A percentile compares a stretch with the other conserved stretches of the same genome.
Evolutionary conservation across 768 basidiomycete genomes (phyloP).

Genomic region (Holtermannia corniformis): DNA sequence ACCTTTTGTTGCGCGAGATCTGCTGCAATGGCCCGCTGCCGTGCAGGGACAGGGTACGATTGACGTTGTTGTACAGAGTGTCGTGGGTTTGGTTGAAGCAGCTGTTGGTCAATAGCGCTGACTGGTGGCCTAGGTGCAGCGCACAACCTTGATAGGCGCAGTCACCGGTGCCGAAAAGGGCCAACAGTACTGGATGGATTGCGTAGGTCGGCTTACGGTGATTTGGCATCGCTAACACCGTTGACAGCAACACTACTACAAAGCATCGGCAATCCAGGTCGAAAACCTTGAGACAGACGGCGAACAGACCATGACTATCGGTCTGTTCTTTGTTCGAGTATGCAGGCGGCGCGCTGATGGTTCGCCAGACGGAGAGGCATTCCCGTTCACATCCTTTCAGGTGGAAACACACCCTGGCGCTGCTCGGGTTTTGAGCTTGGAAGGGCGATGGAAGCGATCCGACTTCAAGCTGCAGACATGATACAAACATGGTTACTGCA

Average conservation of each 20-base stretch:
- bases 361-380: constrained; percentile 34
- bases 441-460: constrained; percentile 10
- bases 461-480: not conserved
- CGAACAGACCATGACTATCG: constrained; percentile 29
- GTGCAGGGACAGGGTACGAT: constrained; percentile 34
- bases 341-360: not conserved
- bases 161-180: constrained; percentile 37
- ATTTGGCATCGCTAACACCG: not conserved
- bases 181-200: constrained; percentile 34
- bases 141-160: constrained; percentile 24
- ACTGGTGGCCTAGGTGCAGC: constrained; percentile 12
- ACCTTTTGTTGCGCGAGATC: constrained; percentile 33
- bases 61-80: constrained; percentile 37
- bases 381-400: constrained; percentile 29
- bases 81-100: constrained; percentile 10
- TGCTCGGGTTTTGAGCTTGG: constrained; percentile 26
- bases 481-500: too few species aligned
- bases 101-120: not conserved
- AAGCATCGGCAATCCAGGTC: constrained; percentile 30
- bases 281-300: constrained; percentile 28
- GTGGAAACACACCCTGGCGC: constrained; percentile 35
- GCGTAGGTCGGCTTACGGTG: constrained; percentile 7
- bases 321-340: constrained; percentile 11
- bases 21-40: constrained; percentile 40
- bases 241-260: not conserved